Evolutionary conservation across 2,329 filamentous ascomycete genomes (phyloP).

Genomic region (Trichoderma lentiforme): DNA sequence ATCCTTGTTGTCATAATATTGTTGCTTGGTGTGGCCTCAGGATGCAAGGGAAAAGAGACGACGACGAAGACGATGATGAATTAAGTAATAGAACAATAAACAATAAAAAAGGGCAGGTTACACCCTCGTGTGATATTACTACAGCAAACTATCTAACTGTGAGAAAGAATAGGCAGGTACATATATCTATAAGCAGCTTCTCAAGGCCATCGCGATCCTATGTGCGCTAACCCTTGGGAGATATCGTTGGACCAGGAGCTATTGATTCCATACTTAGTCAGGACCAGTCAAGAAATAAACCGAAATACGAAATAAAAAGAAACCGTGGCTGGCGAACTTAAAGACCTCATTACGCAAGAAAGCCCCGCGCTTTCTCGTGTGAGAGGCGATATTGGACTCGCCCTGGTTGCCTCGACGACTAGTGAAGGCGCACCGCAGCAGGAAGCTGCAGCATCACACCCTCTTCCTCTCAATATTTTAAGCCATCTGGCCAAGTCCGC

Average conservation of each 20-base stretch:
- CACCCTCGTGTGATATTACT: neutral
- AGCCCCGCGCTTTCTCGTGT: neutral
- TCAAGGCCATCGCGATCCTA: neutral
- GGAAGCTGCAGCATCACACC: neutral
- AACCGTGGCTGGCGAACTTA: neutral
- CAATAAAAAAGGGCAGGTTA: neutral
- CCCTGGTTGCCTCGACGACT: neutral
- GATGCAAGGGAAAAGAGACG: neutral
- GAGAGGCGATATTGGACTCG: neutral
- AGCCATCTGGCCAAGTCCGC: neutral
- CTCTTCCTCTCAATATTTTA: neutral
- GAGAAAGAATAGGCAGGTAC: neutral
- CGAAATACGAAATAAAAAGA: neutral
- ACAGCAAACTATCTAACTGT: neutral
- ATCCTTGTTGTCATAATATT: neutral
- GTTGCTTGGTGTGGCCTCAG: neutral
- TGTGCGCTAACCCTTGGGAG: neutral
- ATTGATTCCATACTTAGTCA: neutral
- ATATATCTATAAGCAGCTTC: neutral
- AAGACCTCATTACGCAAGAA: neutral
- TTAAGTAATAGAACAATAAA: neutral
- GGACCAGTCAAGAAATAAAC: neutral
- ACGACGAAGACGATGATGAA: neutral
- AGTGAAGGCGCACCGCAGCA: neutral
- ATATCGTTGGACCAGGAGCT: neutral